Percentiles rank a stretch among this genome's conserved stretches.
Conservation (phyloP, 2,329 filamentous ascomycete species). For the Botrytis squamosa region DNA sequence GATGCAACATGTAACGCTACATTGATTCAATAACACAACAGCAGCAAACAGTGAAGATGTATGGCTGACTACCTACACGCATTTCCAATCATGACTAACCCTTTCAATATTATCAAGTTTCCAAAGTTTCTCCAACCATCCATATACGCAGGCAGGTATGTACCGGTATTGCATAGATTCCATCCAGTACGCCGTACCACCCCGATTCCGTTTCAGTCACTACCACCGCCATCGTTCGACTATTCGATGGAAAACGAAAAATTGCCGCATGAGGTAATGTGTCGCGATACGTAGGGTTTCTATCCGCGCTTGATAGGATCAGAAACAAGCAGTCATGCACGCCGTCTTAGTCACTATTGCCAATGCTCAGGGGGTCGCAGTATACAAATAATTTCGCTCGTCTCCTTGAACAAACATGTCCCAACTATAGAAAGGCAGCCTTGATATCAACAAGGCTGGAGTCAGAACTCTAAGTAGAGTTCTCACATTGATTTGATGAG, state of each 20-base stretch:
- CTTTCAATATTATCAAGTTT: background rate
- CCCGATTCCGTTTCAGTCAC: background rate
- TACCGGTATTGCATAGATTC: background rate
- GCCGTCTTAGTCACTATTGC: conserved; percentile 1
- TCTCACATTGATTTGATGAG: conserved; percentile 13
- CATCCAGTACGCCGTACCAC: background rate
- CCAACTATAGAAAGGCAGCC: background rate
- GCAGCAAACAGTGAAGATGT: background rate
- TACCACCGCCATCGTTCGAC: background rate
- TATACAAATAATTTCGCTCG: background rate
- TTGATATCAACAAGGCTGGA: background rate
- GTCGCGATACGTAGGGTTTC: background rate
- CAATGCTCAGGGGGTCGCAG: background rate
- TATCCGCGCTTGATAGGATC: background rate
- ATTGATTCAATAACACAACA: background rate
- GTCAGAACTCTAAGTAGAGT: conserved; percentile 13
- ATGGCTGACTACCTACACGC: background rate
- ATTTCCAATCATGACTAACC: background rate
- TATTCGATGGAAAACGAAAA: background rate
- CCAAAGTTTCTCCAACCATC: background rate
- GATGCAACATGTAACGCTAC: background rate
- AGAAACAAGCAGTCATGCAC: background rate
- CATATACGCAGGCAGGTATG: background rate
- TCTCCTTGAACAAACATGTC: background rate
- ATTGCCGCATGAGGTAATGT: background rate